Base-by-base conservation (phyloP, 176 grass and related monocot species). In the Rhynchospora breviuscula region DNA sequence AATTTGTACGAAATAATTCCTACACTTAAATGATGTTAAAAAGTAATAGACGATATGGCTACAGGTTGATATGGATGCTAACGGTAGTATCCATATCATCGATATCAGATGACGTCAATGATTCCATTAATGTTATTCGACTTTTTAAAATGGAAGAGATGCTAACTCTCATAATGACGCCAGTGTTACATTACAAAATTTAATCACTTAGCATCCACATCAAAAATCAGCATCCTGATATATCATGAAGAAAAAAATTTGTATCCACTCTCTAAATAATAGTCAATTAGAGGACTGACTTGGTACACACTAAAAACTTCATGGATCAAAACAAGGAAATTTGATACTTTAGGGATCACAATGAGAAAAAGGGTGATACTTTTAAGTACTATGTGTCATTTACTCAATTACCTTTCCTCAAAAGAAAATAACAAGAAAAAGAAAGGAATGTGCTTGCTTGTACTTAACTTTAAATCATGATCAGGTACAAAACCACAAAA, bases 381-480 rank as follows among this genome's bases (percentile, higher is more conserved):
- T 53, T 53, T 25, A 11, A 52, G 21, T 18, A 22, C 71, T 6
- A 7, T 15, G 9, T 6, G 22, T 53, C 43, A 19, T 45, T 44
- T 45, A 45, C 35, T 9, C 2, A 6, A 69, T 5, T n/a, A 18
- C 35, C 35, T 19, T 70, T 70, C n/a, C 67, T 70, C 15, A 46
- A 56, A 78, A 78, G 74, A 68, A 8, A 63, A 33, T 22, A 33
- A 40, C 23, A 85, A 77, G 12, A 31, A 77, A 73, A 74, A 77
- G 14, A 18, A 47, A 75, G 46, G 25, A 31, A 84, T 53, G 18
- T 69, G 80, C 58, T 58, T 49, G 62, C 13, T 21, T 47, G 72
- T 49, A 26, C 48, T 21, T 53, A 54, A 47, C 22, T 76, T 1
- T 48, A 1, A 54, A 76, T 54, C 21, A 54, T 54, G 45, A 53